Base-by-base conservation (phyloP, 306 rosid genomes). In the Acacia acuminata region DNA sequence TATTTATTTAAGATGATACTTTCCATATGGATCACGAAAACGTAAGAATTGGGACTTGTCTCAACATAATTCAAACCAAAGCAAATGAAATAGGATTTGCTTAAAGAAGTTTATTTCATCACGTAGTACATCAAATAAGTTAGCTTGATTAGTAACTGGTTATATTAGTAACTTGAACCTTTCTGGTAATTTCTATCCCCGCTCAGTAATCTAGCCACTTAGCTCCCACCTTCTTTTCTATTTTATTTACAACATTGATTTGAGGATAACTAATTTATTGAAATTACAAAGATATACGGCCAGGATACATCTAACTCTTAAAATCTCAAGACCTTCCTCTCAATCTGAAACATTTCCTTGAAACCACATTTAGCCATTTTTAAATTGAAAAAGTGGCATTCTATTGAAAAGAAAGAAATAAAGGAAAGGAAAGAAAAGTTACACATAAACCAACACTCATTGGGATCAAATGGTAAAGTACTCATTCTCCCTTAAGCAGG, bases 361-460 rank as follows among this genome's bases (percentile, higher is more conserved):
- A 27, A 67, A 77, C 58, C 71, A 66, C 13, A 74, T 78, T 56
- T 55, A 4, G 73, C 38, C 71, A 79, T 82, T 83, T 64, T 38
- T 36, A n/a, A 24, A 16, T 53, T 61, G 68, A 24, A n/a, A 55
- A 58, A 22, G 64, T 22, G 22, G 8, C 64, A 58, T 58, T 58
- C 64, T 58, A 58, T 58, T n/a, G 9, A 58, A 20, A 58, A 8
- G 22, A 58, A n/a, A 58, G 2, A 58, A 10, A 20, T 10, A 55
- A n/a, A 7, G 0, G 19, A 17, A 55, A 9, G 24, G 0, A 19
- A 16, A 17, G 60, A n/a, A 45, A 79, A 55, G n/a, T 72, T 53
- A 47, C 38, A 24, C 8, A 38, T 5, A 34, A 16, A 74, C 48
- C 32, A 30, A 30, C 32, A 30, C 32, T 30, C 2, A 30, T 30